Evolutionary conservation across 2,329 filamentous ascomycete species (phyloP).

Genomic region (Alternaria brassicae): DNA sequence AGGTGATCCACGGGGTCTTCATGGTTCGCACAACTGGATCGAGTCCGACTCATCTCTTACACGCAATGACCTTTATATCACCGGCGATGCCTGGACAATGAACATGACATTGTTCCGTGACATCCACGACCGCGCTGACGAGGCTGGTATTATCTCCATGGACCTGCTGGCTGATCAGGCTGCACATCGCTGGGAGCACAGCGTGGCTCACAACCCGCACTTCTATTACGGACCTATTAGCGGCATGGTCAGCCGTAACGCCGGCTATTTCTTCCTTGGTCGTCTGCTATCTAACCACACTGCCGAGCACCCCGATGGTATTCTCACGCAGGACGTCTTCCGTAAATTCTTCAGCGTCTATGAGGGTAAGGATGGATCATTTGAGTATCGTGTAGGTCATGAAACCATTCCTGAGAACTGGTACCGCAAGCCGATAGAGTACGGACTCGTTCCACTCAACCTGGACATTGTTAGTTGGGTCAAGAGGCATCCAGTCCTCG

Average conservation of each 20-base stretch:
- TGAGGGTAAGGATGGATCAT: conserved; percentile 48
- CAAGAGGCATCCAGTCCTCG: conserved; percentile 22
- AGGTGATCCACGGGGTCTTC: conserved; percentile 52
- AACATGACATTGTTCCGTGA: conserved; percentile 55
- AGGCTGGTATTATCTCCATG: conserved; percentile 24
- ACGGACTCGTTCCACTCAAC: conserved; percentile 52
- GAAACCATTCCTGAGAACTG: conserved; percentile 63
- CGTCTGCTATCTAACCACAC: conserved; percentile 46
- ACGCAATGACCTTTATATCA: conserved; percentile 54
- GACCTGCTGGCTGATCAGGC: conserved; percentile 34
- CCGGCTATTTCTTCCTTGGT: conserved; percentile 43
- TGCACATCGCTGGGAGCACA: conserved; percentile 55
- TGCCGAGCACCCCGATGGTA: conserved; percentile 19
- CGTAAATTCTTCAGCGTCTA: conserved; percentile 59
- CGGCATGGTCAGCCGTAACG: conserved; percentile 59
- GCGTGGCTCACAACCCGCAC: conserved; percentile 59
- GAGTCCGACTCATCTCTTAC: conserved; percentile 52
- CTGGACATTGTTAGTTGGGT: conserved; percentile 27
- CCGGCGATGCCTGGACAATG: conserved; percentile 50
- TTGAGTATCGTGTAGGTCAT: conserved; percentile 54
- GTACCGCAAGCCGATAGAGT: conserved; percentile 57
- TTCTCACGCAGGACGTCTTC: conserved; percentile 43
- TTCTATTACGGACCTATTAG: conserved; percentile 64
- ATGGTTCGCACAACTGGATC: conserved; percentile 57
- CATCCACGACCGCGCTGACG: conserved; percentile 47